Base-by-base conservation (phyloP, 116 monocot genomes). In the Phalaenopsis hybrid region DNA sequence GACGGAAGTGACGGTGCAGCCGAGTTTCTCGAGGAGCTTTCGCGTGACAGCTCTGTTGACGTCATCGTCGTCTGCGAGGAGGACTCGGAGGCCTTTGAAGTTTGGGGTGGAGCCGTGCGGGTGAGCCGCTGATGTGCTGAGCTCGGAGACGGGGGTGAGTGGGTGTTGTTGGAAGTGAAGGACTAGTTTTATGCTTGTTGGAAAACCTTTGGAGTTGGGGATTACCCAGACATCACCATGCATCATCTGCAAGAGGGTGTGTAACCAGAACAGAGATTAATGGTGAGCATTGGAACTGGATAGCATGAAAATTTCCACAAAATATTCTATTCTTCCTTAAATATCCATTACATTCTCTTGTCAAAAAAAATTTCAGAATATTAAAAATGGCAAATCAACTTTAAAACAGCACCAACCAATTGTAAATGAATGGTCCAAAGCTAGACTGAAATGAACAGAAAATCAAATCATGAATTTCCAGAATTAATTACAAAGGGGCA, bases 21-120 rank as follows among this genome's bases (percentile, higher is more conserved):
- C 87, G 10, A 84, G 58, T 34, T 82, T 84, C 76, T 87, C 87
- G 44, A 87, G 87, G 23, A 87, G 84, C 79, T 84, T 87, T 43
- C 78, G 48, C 2, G 84, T 87, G 15, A 87, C 84, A 0, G 74
- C 82, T 72, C 84, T 81, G 58, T 81, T 87, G 79, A 82, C 37
- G 18, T 49, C 81, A 33, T 87, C 87, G 33, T 81, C 81, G 20
- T 87, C 87, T 1, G 76, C 84, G 12, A 84, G 55, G n/a, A 87
- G 61, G 8, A 87, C 82, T 41, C 82, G 28, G 37, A 84, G 87
- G 17, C 84, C 84, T 52, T 84, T 81, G 75, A 87, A 82, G 20
- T 52, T 52, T 48, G 75, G 63, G 8, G 73, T 65, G 31, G 78
- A 31, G 4, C 18, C 23, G 49, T 61, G 74, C 37, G 44, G 83